These are phyloP conservation scores for Castanospermum australe DNA, from an alignment of 306 rosid species.

Conservation along the genomic window DNA sequence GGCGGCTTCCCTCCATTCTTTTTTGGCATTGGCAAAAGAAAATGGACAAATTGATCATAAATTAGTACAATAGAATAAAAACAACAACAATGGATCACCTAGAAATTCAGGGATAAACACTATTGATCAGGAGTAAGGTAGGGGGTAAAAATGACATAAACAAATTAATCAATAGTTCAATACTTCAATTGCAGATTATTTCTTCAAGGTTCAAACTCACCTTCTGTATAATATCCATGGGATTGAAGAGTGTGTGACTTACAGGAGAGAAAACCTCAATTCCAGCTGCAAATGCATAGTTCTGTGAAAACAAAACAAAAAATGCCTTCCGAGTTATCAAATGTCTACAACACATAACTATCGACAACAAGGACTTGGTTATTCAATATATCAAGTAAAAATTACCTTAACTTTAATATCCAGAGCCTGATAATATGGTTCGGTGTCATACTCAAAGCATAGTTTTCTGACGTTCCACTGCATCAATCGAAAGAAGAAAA, in stretches of 20 bases:
- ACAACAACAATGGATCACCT: not conserved
- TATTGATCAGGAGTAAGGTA: not conserved
- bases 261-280: conserved; percentile 85
- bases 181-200: not conserved
- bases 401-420: conserved; percentile 69
- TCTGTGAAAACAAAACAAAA: conserved; percentile 29
- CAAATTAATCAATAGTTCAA: too few relatives aligned
- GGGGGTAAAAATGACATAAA: not conserved
- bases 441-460: conserved; percentile 90
- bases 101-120: not conserved
- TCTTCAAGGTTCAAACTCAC: conserved; percentile 39
- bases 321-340: not conserved
- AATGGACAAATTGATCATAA: conserved; percentile 24
- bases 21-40: conserved; percentile 28
- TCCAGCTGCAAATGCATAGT: conserved; percentile 59
- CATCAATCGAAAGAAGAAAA: conserved; percentile 19
- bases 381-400: not conserved
- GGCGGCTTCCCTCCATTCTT: conserved; percentile 97
- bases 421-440: conserved; percentile 83
- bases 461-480: conserved; percentile 81
- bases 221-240: conserved; percentile 70
- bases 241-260: conserved; percentile 87
- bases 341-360: not conserved
- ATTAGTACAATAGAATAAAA: conserved; percentile 17
- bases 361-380: not conserved